Base-by-base conservation (phyloP, 208 protist genomes). In the Acanthamoeba sp. region DNA sequence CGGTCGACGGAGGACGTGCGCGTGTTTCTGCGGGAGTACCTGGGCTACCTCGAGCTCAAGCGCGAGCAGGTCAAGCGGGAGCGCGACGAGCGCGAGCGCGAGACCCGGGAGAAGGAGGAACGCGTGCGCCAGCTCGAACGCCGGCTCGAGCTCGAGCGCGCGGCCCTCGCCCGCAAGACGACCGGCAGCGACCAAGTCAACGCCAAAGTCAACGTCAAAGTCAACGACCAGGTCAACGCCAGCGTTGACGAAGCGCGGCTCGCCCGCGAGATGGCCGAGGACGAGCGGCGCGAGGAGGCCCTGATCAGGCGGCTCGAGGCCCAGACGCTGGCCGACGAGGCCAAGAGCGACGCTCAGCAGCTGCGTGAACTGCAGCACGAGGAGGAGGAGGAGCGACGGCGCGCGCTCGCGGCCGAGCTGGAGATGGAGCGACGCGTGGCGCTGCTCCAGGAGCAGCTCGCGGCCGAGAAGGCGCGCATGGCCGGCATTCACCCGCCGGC, bases 71-170 rank as follows among this genome's bases (percentile, higher is more conserved):
- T 36, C 69, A 45, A 45, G 73, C 73, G 40, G 38, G 40, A 84
- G 73, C 73, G 64, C 12, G 45, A 69, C 66, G 36, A 76, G 36
- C 66, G 66, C 66, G 66, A 76, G 66, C n/a, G 66, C 36, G 66
- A 69, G 62, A 12, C 12, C 16, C 62, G 22, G 1, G 34, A 50
- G 6, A 20, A 84, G 42, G 42, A 84, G 73, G 73, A 84, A 1
- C 73, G 22, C 34, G 73, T 84, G 40, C 34, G 40, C 14, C 73
- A 52, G 40, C 34, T 84, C 73, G 73, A 84, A 24, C 34, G 18
- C 12, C 36, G 52, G 18, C 40, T 84, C 12, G n/a, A 52, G 38
- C 73, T 7, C 73, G 73, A 84, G 73, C 14, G 40, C 0, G 73
- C 12, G 7, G 73, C 73, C 0, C 48, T 84, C 20, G n/a, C n/a